phyloP scores from a whole-genome alignment of 768 basidiomycete species.

The Amanita phalloides region DNA sequence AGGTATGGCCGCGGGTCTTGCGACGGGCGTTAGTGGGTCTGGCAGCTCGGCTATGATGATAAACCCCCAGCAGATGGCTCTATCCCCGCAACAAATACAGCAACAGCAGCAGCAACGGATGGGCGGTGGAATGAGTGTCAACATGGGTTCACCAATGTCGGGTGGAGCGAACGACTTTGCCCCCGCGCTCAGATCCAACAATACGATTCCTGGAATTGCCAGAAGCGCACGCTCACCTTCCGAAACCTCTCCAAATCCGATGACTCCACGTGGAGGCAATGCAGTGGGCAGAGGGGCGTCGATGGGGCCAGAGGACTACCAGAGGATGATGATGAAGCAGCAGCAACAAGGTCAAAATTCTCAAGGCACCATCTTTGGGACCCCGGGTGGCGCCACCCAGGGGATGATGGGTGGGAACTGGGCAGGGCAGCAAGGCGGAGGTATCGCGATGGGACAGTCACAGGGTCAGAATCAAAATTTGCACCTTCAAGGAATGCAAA shows the following conservation, averaged over 20 bases:
- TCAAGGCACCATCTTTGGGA: constrained; percentile 3
- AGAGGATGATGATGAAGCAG: constrained; percentile 38
- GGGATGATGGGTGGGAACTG: constrained; percentile 25
- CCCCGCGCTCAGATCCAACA: constrained; percentile 45
- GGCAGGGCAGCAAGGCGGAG: constrained; percentile 11
- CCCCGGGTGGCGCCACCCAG: constrained; percentile 11
- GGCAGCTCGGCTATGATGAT: constrained; percentile 24
- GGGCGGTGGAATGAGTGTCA: constrained; percentile 14
- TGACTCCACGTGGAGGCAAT: constrained; percentile 35
- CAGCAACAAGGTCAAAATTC: constrained; percentile 23
- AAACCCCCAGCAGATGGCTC: constrained; percentile 18
- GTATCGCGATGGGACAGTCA: constrained; percentile 12
- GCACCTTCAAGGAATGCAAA: constrained; percentile 18
- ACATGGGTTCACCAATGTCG: constrained; percentile 34
- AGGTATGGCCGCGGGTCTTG: constrained; percentile 20
- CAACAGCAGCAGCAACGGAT: constrained; percentile 18
- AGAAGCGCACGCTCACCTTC: constrained; percentile 70
- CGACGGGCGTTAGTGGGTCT: constrained; percentile 15
- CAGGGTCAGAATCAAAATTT: constrained; percentile 17
- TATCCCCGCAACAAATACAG: constrained; percentile 22
- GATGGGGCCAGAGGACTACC: constrained; percentile 43
- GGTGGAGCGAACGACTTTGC: constrained; percentile 23
- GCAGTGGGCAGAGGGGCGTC: constrained; percentile 25
- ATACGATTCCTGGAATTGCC: constrained; percentile 61
- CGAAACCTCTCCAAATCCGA: constrained; percentile 41